phyloP scores from a whole-genome alignment of 2,329 filamentous ascomycete species.

The Aspergillus ruber region DNA sequence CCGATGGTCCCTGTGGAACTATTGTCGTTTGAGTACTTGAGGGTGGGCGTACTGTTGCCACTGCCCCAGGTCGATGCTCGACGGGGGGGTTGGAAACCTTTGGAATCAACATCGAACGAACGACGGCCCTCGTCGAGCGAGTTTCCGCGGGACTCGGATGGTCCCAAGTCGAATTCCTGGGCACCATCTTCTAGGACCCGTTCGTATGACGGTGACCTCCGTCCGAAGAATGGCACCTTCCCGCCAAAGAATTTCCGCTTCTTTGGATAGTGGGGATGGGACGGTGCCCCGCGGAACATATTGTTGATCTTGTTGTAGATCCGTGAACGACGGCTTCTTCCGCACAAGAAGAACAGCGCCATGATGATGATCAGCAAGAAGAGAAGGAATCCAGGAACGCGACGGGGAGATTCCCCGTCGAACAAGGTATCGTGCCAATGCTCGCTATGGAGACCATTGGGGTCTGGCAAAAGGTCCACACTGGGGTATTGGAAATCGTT shows the following conservation, averaged over 20 bases:
- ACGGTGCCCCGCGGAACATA: conserved; percentile 24
- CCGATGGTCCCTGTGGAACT: conserved; percentile 34
- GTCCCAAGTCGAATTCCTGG: conserved; percentile 70
- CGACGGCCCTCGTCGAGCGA: conserved; percentile 58
- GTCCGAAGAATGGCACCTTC: conserved; percentile 36
- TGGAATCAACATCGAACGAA: conserved; percentile 47
- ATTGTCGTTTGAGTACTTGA: conserved; percentile 37
- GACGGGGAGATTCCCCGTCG: conserved; percentile 58
- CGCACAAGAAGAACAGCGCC: conserved; percentile 67
- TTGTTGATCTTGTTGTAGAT: conserved; percentile 51
- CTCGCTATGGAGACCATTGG: conserved; percentile 34
- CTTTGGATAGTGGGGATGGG: conserved; percentile 26
- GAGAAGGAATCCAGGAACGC: conserved; percentile 68
- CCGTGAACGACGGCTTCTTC: conserved; percentile 65
- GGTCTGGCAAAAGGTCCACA: conserved; percentile 28
- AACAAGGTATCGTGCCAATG: conserved; percentile 60
- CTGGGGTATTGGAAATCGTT: conserved; percentile 74
- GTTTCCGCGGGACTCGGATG: conserved; percentile 46
- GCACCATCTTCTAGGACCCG: conserved; percentile 75
- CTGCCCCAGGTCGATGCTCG: conserved; percentile 28
- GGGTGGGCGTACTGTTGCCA: conserved; percentile 21
- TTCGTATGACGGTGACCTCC: conserved; percentile 58
- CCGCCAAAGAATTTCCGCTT: conserved; percentile 59
- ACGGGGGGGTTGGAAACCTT: conserved; percentile 52
- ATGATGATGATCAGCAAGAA: conserved; percentile 67